phyloP scores from a whole-genome alignment of 495 filamentous ascomycete genomes.

The Penicillium fimorum region DNA sequence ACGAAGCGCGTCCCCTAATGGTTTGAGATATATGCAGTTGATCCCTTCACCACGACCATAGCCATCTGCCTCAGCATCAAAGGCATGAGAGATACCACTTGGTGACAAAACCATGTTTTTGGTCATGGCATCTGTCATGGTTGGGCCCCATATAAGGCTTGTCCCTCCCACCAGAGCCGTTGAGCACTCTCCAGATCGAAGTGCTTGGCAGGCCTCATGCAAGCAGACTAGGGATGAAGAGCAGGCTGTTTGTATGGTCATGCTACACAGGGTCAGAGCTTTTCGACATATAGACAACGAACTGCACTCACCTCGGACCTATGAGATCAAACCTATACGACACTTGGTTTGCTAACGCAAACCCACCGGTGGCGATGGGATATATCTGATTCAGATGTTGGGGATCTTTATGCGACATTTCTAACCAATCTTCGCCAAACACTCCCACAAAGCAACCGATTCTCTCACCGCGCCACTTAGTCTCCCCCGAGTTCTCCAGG shows the following conservation, averaged over 20 bases:
- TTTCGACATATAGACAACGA: not conserved
- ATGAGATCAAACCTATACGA: slow-evolving; percentile 29
- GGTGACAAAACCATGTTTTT: slow-evolving; percentile 24
- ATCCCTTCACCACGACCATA: slow-evolving; percentile 59
- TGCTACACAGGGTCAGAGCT: slow-evolving; percentile 12
- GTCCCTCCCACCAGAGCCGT: slow-evolving; percentile 38
- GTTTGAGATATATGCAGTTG: slow-evolving; percentile 31
- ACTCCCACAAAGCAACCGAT: slow-evolving; percentile 50
- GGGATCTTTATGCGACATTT: slow-evolving; percentile 17
- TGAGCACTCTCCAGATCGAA: slow-evolving; percentile 32
- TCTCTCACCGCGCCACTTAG: slow-evolving; percentile 38
- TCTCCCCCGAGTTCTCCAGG: slow-evolving; percentile 45
- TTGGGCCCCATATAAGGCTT: slow-evolving; percentile 38
- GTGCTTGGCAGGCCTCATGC: slow-evolving; percentile 26
- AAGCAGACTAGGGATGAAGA: slow-evolving; percentile 27
- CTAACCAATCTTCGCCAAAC: slow-evolving; percentile 35
- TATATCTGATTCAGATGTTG: slow-evolving; percentile 14
- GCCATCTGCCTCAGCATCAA: slow-evolving; percentile 58
- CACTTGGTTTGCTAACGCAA: slow-evolving; percentile 28
- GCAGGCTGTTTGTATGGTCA: slow-evolving; percentile 33
- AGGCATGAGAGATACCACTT: slow-evolving; percentile 48
- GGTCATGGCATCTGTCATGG: slow-evolving; percentile 25
- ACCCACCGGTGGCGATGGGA: slow-evolving; percentile 27
- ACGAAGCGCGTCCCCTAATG: slow-evolving; percentile 24
- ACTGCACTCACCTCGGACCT: slow-evolving; percentile 23